A percentile compares a stretch with the other conserved stretches of the same genome.
Evolutionary conservation across 1,284 basidiomycete species (phyloP).

Genomic region (Neolentinus lepideus): DNA sequence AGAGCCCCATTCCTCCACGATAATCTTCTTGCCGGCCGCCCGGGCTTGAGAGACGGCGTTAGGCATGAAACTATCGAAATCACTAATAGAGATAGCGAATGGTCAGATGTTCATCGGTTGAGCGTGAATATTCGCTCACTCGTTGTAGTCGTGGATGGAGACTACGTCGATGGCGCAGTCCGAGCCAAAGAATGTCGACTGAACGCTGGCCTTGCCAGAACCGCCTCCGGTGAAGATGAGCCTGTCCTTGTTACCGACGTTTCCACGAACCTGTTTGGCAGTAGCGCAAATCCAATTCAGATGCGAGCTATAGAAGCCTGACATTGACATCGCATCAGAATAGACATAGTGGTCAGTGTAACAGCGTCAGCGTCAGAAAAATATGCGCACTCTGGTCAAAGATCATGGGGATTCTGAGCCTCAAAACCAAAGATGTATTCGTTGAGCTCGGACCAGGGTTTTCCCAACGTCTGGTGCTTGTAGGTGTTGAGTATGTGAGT

Average conservation of each 20-base stretch:
- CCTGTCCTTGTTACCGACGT: constrained; percentile 16
- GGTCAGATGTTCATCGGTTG: too few species aligned
- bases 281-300: constrained; percentile 14
- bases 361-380: too few species aligned
- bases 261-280: constrained; percentile 22
- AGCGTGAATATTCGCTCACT: too few species aligned
- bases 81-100: too few species aligned
- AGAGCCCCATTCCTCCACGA: constrained; percentile 28
- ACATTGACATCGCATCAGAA: constrained; percentile 4
- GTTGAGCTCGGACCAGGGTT: constrained; percentile 34
- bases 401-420: constrained; percentile 33
- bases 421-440: constrained; percentile 38
- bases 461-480: constrained; percentile 29
- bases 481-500: constrained; percentile 29
- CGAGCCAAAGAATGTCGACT: constrained; percentile 11
- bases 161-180: constrained; percentile 19
- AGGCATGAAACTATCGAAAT: constrained; percentile 24
- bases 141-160: constrained; percentile 23
- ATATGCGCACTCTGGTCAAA: constrained; percentile 10
- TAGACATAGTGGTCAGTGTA: too few species aligned
- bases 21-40: constrained; percentile 23
- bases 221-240: constrained; percentile 18
- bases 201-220: constrained; percentile 15
- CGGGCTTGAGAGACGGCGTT: constrained; percentile 22
- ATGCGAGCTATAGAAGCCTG: constrained; percentile 11